Evolutionary conservation across 2,329 filamentous ascomycete species (phyloP).

Genomic region (Sporothrix brunneoviolacea): DNA sequence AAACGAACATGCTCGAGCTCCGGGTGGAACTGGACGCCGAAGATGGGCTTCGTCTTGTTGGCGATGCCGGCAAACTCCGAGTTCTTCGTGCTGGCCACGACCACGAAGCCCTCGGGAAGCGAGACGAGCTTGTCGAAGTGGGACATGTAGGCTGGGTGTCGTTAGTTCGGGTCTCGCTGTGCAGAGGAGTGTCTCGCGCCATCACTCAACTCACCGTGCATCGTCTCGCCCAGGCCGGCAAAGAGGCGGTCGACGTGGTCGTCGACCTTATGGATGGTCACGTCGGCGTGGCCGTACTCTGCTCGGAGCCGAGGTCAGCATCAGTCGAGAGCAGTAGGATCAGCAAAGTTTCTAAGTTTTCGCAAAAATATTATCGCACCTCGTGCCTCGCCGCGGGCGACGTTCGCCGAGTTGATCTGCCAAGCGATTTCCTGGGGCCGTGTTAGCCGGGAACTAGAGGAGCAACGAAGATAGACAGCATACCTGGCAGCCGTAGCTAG

Average conservation of each 20-base stretch:
- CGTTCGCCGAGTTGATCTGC: conserved; percentile 41
- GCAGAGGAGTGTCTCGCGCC: no score
- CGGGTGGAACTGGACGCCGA: conserved; percentile 81
- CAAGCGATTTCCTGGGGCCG: conserved; percentile 16
- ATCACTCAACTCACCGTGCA: conserved; percentile 40
- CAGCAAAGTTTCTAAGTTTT: no score
- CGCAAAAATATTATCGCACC: conserved; percentile 6
- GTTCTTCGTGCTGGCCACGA: conserved; percentile 67
- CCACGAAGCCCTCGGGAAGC: conserved; percentile 64
- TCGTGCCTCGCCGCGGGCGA: conserved; percentile 58
- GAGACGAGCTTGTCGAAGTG: conserved; percentile 48
- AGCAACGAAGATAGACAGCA: background rate
- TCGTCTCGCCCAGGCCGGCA: conserved; percentile 61
- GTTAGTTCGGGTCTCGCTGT: no score
- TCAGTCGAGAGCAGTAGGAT: background rate
- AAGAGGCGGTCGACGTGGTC: conserved; percentile 73
- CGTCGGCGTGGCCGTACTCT: conserved; percentile 65
- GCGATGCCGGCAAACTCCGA: conserved; percentile 73
- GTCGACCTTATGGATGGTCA: conserved; percentile 54
- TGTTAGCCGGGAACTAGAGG: conserved; percentile 14
- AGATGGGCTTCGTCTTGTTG: conserved; percentile 61
- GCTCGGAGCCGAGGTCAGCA: background rate
- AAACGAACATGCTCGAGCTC: conserved; percentile 47
- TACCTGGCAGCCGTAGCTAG: background rate
- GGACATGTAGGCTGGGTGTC: conserved; percentile 63